phyloP scores from a whole-genome alignment of 2,329 filamentous ascomycete species.

The Nemania bipapillata region DNA sequence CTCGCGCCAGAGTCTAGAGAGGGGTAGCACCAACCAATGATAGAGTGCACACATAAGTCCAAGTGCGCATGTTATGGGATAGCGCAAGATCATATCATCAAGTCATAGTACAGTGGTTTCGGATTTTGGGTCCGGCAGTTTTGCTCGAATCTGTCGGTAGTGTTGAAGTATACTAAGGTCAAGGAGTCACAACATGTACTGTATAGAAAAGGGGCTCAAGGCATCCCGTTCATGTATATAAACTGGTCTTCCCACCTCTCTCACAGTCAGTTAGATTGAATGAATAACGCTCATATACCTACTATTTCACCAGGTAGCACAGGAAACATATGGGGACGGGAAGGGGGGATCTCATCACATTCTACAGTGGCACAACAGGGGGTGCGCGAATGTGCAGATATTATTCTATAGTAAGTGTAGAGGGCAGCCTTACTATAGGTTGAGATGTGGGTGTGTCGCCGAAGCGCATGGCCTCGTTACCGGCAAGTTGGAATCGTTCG shows the following conservation, averaged over 20 bases:
- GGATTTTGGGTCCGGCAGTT: neutral
- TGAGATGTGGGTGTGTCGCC: neutral
- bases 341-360: constrained; percentile 23
- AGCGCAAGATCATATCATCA: constrained; percentile 17
- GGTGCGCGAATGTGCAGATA: constrained; percentile 15
- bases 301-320: too few relatives aligned
- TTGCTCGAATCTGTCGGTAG: neutral
- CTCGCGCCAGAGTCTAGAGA: neutral
- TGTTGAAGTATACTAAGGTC: too few relatives aligned
- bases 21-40: neutral
- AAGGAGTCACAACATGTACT: too few relatives aligned
- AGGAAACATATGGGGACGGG: constrained; percentile 5
- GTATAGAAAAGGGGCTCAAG: too few relatives aligned
- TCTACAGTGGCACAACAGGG: constrained; percentile 28
- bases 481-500: constrained; percentile 13
- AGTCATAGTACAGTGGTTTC: constrained; percentile 20
- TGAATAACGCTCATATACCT: too few relatives aligned
- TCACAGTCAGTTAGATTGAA: too few relatives aligned
- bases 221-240: too few relatives aligned
- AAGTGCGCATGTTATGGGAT: constrained; percentile 22
- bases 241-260: too few relatives aligned
- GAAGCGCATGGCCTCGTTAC: constrained; percentile 16
- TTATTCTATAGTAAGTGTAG: neutral
- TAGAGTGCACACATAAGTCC: neutral
- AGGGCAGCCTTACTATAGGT: neutral